Percentiles rank a stretch among this genome's conserved stretches.
These are phyloP conservation scores for Xylaria palmicola DNA, from an alignment of 495 filamentous ascomycete species.

Conservation along the genomic window DNA sequence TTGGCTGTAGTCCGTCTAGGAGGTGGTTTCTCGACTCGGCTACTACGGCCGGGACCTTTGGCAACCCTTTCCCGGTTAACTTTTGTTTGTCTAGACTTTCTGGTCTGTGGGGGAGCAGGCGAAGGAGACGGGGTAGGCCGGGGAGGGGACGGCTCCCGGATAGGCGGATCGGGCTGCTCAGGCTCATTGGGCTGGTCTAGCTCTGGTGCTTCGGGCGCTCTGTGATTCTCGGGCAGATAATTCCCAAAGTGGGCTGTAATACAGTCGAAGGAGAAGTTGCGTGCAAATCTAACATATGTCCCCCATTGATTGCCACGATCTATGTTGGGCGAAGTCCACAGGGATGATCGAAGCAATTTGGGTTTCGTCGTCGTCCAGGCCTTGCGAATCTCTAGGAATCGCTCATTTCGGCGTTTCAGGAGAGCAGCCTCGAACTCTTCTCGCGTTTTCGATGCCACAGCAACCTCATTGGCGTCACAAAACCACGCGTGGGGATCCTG, in stretches of 20 bases:
- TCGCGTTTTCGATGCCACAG: not conserved
- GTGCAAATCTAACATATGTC: not conserved
- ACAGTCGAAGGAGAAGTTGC: slow-evolving; percentile 1
- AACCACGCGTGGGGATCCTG: not conserved
- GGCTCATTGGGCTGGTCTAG: not conserved
- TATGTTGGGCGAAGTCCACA: not conserved
- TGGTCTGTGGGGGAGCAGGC: not conserved
- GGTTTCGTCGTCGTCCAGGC: not conserved
- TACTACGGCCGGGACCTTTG: not conserved
- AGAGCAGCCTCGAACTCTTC: slow-evolving; percentile 5
- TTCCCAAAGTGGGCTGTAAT: not conserved
- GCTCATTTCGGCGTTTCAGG: not conserved
- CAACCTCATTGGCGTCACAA: not conserved
- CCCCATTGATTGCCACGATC: not conserved
- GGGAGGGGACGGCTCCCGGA: no score
- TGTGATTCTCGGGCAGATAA: not conserved
- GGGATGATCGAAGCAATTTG: not conserved
- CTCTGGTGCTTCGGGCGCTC: not conserved
- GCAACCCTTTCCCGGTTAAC: not conserved
- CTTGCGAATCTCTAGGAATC: not conserved
- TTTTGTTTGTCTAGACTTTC: not conserved
- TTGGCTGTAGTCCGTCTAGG: not conserved
- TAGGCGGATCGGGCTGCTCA: not conserved
- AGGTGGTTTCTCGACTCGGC: slow-evolving; percentile 3
- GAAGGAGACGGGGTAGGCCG: no score